Conservation (phyloP, 2,329 filamentous ascomycete genomes). For the Exophiala spinifera region DNA sequence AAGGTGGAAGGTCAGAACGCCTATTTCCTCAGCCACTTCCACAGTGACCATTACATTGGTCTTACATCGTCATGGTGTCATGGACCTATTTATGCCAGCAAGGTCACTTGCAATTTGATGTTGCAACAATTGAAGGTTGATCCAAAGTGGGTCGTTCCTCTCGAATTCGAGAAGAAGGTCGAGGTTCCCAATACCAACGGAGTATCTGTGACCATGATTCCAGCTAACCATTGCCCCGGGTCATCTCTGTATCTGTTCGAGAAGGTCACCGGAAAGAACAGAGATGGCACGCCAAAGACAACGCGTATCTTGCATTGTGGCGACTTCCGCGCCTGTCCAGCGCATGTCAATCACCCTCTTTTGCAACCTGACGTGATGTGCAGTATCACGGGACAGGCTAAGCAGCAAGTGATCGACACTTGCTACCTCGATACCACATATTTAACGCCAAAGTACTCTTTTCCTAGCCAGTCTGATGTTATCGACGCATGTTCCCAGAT, state of each 20-base stretch:
- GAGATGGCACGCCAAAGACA: constrained; percentile 49
- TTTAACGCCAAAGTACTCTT: constrained; percentile 90
- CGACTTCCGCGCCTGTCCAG: constrained; percentile 87
- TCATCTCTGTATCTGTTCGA: constrained; percentile 93
- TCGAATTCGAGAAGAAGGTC: constrained; percentile 78
- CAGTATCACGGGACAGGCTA: constrained; percentile 64
- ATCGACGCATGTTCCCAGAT: constrained; percentile 83
- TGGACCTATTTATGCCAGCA: constrained; percentile 94
- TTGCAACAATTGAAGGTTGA: constrained; percentile 82
- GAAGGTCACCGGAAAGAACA: constrained; percentile 64
- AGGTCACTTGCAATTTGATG: constrained; percentile 85
- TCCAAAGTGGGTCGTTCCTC: constrained; percentile 75
- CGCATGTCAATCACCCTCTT: constrained; percentile 77
- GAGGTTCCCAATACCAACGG: constrained; percentile 80
- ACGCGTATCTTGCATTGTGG: constrained; percentile 92
- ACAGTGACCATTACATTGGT: constrained; percentile 95
- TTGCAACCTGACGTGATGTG: constrained; percentile 73
- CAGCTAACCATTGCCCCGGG: constrained; percentile 93
- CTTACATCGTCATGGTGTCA: constrained; percentile 85
- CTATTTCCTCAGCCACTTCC: constrained; percentile 96
- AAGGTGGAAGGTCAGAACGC: constrained; percentile 87
- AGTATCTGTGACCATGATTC: constrained; percentile 87
- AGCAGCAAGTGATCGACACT: constrained; percentile 84
- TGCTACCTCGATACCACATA: constrained; percentile 99
- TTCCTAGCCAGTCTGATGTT: constrained; percentile 84